phyloP scores from a whole-genome alignment of 495 filamentous ascomycete genomes.

The Patellaria atrata region DNA sequence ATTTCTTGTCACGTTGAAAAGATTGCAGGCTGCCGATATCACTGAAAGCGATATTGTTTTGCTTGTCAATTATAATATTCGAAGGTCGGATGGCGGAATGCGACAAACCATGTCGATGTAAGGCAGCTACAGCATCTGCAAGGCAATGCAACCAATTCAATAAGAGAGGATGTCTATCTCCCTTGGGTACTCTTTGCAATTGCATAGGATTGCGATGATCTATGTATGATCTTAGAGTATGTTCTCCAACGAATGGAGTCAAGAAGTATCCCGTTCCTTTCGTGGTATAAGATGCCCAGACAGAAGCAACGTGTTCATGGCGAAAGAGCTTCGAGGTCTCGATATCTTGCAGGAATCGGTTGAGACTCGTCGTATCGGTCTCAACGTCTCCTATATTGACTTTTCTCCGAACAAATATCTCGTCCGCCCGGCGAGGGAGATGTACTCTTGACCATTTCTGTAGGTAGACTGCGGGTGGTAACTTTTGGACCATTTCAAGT shows the following conservation, averaged over 20 bases:
- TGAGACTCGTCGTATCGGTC: slow-evolving; percentile 31
- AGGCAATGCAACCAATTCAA: slow-evolving; percentile 86
- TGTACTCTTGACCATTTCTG: slow-evolving; percentile 54
- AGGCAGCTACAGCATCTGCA: slow-evolving; percentile 56
- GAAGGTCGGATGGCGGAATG: slow-evolving; percentile 79
- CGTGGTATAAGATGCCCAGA: slow-evolving; percentile 68
- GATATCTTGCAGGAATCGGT: slow-evolving; percentile 58
- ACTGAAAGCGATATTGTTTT: slow-evolving; percentile 57
- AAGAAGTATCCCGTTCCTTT: slow-evolving; percentile 60
- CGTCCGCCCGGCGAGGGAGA: slow-evolving; percentile 42
- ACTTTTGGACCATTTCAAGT: slow-evolving; percentile 48
- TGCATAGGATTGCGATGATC: slow-evolving; percentile 34
- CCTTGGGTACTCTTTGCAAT: slow-evolving; percentile 60
- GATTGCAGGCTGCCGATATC: slow-evolving; percentile 55
- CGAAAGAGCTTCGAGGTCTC: slow-evolving; percentile 45
- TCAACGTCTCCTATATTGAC: slow-evolving; percentile 45
- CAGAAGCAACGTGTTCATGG: slow-evolving; percentile 68
- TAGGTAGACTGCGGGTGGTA: slow-evolving; percentile 35
- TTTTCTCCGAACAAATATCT: slow-evolving; percentile 54
- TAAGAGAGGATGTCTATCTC: slow-evolving; percentile 50
- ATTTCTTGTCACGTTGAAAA: slow-evolving; percentile 35
- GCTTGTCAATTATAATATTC: slow-evolving; percentile 58
- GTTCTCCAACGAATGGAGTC: slow-evolving; percentile 59
- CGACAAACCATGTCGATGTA: slow-evolving; percentile 56
- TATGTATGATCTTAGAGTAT: slow-evolving; percentile 64